A percentile compares a stretch with the other conserved stretches of the same genome.
Conservation (phyloP, 306 rosid genomes). For the Vicia sativa region DNA sequence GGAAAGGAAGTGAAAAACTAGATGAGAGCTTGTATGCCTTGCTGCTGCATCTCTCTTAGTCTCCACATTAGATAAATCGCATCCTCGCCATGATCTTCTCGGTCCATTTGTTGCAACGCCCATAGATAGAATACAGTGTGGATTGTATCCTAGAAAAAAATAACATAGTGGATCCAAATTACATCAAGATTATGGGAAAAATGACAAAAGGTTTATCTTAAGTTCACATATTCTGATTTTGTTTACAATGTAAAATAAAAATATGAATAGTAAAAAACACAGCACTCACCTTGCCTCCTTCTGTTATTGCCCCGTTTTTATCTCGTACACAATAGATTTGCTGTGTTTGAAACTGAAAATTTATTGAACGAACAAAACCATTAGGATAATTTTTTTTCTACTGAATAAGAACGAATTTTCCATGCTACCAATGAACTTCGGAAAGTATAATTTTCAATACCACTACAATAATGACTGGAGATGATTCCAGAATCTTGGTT, state of each 20-base stretch:
- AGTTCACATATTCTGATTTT: constrained; percentile 9
- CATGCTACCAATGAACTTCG: constrained; percentile 17
- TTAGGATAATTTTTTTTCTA: constrained; percentile 29
- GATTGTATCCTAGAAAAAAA: constrained; percentile 66
- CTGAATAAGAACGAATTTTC: not conserved
- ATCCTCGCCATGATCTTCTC: constrained; percentile 71
- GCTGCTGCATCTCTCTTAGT: constrained; percentile 81
- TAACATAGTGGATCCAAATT: not conserved
- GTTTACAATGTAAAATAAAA: constrained; percentile 9
- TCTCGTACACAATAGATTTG: constrained; percentile 88
- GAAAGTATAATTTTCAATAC: constrained; percentile 45
- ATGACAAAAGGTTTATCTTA: not conserved
- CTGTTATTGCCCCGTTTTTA: constrained; percentile 68
- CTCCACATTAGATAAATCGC: constrained; percentile 79
- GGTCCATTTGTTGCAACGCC: constrained; percentile 89
- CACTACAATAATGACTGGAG: constrained; percentile 69
- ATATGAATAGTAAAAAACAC: constrained; percentile 11
- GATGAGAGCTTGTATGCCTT: constrained; percentile 76
- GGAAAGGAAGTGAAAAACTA: constrained; percentile 36
- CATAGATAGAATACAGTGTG: constrained; percentile 76
- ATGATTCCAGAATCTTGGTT: constrained; percentile 78
- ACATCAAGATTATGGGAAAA: constrained; percentile 19
- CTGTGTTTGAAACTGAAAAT: constrained; percentile 82
- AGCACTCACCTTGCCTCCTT: constrained; percentile 83
- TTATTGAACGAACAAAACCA: constrained; percentile 26